Evolutionary conservation across 805 yeast species (phyloP).

Genomic region (Cyberlindnera mrakii): DNA sequence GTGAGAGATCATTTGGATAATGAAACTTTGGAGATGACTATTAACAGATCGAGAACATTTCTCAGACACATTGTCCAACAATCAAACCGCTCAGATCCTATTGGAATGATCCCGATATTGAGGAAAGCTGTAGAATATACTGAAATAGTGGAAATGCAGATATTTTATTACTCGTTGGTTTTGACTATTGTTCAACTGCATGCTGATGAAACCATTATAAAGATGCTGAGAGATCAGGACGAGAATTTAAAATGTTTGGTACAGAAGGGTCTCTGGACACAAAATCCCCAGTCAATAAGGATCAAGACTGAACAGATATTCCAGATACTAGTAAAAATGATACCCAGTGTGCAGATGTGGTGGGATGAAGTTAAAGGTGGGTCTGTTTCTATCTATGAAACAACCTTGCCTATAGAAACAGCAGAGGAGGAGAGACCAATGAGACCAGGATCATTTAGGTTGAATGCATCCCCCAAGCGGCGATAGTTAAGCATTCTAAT

Average conservation of each 20-base stretch:
- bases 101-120: conserved; percentile 29
- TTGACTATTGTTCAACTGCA: conserved; percentile 24
- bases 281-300: conserved; percentile 22
- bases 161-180: conserved; percentile 23
- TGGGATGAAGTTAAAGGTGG: conserved; percentile 21
- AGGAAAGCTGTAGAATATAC: conserved; percentile 28
- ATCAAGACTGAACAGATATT: conserved; percentile 23
- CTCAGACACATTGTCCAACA: conserved; percentile 14
- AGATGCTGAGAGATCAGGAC: conserved; percentile 21
- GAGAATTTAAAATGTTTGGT: conserved; percentile 25
- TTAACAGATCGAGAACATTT: conserved; percentile 16
- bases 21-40: conserved; percentile 10
- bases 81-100: conserved; percentile 27
- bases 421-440: not conserved
- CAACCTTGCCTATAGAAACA: conserved; percentile 1
- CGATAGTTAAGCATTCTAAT: too few relatives aligned
- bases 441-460: conserved; percentile 16
- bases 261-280: conserved; percentile 31
- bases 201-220: conserved; percentile 32
- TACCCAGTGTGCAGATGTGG: conserved; percentile 17
- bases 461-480: not conserved
- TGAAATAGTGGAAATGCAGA: conserved; percentile 11
- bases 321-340: conserved; percentile 11
- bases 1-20: conserved; percentile 16
- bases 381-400: not conserved